Conservation (phyloP, 805 yeast genomes). For the Yueomyces sp. region DNA sequence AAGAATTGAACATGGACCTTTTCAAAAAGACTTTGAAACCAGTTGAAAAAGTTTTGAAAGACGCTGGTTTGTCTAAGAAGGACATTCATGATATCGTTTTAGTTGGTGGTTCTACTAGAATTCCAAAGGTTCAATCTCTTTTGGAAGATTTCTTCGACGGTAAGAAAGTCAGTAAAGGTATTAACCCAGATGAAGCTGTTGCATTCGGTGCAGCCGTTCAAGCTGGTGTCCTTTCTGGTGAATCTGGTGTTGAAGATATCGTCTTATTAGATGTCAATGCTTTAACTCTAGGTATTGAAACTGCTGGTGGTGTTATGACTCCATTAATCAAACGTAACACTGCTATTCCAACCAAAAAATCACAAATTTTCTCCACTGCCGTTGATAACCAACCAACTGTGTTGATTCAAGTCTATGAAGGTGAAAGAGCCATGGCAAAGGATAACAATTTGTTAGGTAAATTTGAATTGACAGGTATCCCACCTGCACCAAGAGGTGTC, state of each 20-base stretch:
- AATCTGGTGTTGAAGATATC: conserved; percentile 81
- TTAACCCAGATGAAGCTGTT: conserved; percentile 99
- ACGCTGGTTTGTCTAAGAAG: conserved; percentile 74
- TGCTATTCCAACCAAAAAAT: conserved; percentile 89
- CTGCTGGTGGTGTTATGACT: conserved; percentile 97
- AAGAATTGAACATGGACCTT: conserved; percentile 84
- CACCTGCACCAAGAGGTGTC: conserved; percentile 98
- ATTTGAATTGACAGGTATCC: conserved; percentile 91
- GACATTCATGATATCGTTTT: conserved; percentile 90
- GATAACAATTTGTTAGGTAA: conserved; percentile 94
- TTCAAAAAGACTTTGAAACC: conserved; percentile 94
- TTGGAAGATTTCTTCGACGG: conserved; percentile 84
- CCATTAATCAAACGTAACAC: conserved; percentile 90
- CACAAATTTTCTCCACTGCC: conserved; percentile 91
- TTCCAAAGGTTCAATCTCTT: conserved; percentile 94
- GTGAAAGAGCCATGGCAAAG: conserved; percentile 90
- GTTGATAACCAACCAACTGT: conserved; percentile 96
- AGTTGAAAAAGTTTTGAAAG: conserved; percentile 90
- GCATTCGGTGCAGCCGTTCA: conserved; percentile 99
- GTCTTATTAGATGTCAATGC: conserved; percentile 90
- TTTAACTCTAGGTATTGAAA: conserved; percentile 88
- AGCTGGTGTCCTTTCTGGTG: conserved; percentile 95
- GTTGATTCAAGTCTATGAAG: conserved; percentile 85
- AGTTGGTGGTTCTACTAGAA: conserved; percentile 99
- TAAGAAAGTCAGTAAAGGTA: conserved; percentile 93